A percentile compares a stretch with the other conserved stretches of the same genome.
Evolutionary conservation across 495 filamentous ascomycete species (phyloP).

Genomic region (Hyphodiscus hymeniophilus): DNA sequence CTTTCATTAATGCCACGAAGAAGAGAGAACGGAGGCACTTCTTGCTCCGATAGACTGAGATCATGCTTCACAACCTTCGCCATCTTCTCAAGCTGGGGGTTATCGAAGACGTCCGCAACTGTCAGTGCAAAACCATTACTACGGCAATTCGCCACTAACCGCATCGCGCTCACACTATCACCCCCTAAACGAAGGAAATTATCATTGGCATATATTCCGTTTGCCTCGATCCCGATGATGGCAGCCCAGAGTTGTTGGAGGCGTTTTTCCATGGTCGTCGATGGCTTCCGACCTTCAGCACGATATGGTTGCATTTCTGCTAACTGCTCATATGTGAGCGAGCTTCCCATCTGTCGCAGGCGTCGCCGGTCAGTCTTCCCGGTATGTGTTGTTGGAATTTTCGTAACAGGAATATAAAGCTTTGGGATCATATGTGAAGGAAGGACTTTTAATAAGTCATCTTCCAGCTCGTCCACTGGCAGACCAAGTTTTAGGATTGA

Average conservation of each 20-base stretch:
- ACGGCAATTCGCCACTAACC: slow-evolving; percentile 50
- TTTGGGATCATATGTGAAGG: slow-evolving; percentile 24
- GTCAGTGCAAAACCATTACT: slow-evolving; percentile 42
- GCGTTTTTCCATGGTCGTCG: background rate
- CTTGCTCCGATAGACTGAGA: too few species aligned
- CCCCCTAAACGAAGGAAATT: slow-evolving; percentile 58
- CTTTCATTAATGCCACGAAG: too few species aligned
- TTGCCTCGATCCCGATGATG: background rate
- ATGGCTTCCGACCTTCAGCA: background rate
- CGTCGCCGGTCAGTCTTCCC: slow-evolving; percentile 6
- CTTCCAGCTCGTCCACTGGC: background rate
- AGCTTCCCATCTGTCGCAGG: background rate
- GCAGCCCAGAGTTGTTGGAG: background rate
- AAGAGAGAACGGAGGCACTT: too few species aligned
- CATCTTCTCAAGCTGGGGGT: slow-evolving; percentile 39
- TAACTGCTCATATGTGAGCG: background rate
- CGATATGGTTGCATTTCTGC: background rate
- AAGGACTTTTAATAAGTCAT: background rate
- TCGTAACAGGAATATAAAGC: slow-evolving; percentile 10
- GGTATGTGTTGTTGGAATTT: slow-evolving; percentile 7
- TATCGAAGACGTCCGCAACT: slow-evolving; percentile 44
- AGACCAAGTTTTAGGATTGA: background rate
- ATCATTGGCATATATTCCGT: slow-evolving; percentile 40
- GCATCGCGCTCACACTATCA: slow-evolving; percentile 63
- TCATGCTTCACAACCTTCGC: slow-evolving; percentile 9